Conservation (phyloP, 352 stramenopile species). For the Globisporangium carolinianum region DNA sequence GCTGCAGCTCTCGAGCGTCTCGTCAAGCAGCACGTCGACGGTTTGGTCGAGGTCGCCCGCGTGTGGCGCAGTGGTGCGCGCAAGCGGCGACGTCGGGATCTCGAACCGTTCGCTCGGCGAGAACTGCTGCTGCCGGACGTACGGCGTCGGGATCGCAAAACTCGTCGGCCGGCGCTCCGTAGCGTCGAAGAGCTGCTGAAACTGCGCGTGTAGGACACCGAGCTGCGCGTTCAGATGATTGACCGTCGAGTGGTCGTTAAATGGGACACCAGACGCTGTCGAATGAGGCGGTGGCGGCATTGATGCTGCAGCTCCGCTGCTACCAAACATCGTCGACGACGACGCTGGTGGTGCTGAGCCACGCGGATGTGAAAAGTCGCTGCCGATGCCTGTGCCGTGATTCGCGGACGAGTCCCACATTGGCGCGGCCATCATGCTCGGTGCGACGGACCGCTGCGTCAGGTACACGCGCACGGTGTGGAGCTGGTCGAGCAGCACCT, state of each 20-base stretch:
- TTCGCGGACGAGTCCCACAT: background rate
- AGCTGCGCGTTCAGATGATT: constrained; percentile 45
- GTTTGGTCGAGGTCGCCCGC: constrained; percentile 17
- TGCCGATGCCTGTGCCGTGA: background rate
- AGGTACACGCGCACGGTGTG: constrained; percentile 53
- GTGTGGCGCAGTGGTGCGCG: background rate
- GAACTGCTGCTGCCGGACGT: constrained; percentile 10
- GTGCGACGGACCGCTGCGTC: constrained; percentile 34
- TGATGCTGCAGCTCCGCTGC: background rate
- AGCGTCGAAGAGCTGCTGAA: constrained; percentile 51
- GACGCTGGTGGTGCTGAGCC: background rate
- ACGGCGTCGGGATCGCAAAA: constrained; percentile 1
- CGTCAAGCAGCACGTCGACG: constrained; percentile 25
- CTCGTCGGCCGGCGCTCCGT: constrained; percentile 15
- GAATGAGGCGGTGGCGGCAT: background rate
- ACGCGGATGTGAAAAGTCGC: background rate
- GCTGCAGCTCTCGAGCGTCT: constrained; percentile 15
- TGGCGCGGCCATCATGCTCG: constrained; percentile 2
- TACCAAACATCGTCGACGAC: background rate
- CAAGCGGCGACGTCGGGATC: constrained; percentile 21
- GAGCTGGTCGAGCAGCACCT: constrained; percentile 46
- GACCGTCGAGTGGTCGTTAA: constrained; percentile 27
- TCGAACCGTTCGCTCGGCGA: constrained; percentile 34
- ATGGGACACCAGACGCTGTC: background rate
- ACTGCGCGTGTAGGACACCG: constrained; percentile 42